phyloP scores from a whole-genome alignment of 352 stramenopile genomes.

The Phytophthora agathidicida region DNA sequence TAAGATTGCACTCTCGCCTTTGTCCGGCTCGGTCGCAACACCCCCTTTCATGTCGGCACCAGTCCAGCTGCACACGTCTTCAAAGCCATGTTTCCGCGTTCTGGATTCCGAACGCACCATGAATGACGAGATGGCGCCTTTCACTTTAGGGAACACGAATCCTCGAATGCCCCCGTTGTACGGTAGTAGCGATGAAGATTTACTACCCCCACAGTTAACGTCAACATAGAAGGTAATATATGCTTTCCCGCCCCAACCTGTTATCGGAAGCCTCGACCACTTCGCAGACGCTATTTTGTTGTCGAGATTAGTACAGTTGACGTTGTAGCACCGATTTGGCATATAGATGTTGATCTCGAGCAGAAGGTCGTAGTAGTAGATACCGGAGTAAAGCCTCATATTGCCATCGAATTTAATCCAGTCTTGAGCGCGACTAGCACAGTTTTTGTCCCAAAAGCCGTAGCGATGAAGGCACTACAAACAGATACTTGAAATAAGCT shows the following conservation, averaged over 20 bases:
- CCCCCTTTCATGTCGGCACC: background rate
- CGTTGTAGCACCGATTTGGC: constrained; percentile 29
- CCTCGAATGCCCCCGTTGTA: constrained; percentile 13
- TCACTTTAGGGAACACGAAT: constrained; percentile 8
- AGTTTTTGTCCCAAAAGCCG: too few species aligned
- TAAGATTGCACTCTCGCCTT: too few species aligned
- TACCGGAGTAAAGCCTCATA: constrained; percentile 2
- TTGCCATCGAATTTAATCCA: constrained; percentile 10
- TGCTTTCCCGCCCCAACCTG: constrained; percentile 7
- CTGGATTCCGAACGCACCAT: constrained; percentile 17
- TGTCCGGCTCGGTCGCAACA: constrained; percentile 11
- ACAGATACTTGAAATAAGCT: too few species aligned
- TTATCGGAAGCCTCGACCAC: constrained; percentile 21
- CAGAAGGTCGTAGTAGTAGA: constrained; percentile 7
- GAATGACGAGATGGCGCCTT: constrained; percentile 13
- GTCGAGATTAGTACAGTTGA: constrained; percentile 29
- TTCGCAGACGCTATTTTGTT: constrained; percentile 15
- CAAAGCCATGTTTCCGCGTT: background rate
- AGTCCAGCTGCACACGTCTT: constrained; percentile 19
- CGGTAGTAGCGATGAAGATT: background rate
- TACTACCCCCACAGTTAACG: constrained; percentile 10
- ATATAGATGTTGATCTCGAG: constrained; percentile 5
- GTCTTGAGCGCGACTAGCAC: constrained; percentile 1
- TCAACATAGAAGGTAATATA: constrained; percentile 33
- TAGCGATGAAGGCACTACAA: too few species aligned